Percentiles rank a stretch among this genome's conserved stretches.
Conservation (phyloP, 2,329 filamentous ascomycete species). For the Hypoxylon sp. region DNA sequence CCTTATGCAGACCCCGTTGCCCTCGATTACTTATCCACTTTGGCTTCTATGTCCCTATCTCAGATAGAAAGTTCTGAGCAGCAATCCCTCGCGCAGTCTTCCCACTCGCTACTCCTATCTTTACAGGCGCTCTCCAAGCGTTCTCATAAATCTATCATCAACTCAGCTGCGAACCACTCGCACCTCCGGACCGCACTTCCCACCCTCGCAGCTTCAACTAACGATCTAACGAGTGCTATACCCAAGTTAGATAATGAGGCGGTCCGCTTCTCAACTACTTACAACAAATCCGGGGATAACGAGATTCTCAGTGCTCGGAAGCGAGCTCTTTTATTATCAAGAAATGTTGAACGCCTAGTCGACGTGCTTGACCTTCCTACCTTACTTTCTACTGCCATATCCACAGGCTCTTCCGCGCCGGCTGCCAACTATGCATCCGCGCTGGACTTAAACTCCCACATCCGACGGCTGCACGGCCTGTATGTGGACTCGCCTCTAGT, state of each 20-base stretch:
- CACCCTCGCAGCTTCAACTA: slow-evolving; percentile 73
- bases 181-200: slow-evolving; percentile 81
- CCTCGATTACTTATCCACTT: slow-evolving; percentile 79
- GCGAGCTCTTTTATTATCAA: slow-evolving; percentile 83
- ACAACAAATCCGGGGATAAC: slow-evolving; percentile 80
- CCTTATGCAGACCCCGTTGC: slow-evolving; percentile 67
- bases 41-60: slow-evolving; percentile 82
- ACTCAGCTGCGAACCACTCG: slow-evolving; percentile 83
- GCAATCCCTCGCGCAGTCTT: slow-evolving; percentile 82
- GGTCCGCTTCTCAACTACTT: slow-evolving; percentile 84
- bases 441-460: slow-evolving; percentile 93
- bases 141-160: slow-evolving; percentile 87
- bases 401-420: slow-evolving; percentile 64
- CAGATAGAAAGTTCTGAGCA: slow-evolving; percentile 82
- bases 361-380: slow-evolving; percentile 93
- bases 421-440: slow-evolving; percentile 88
- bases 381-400: slow-evolving; percentile 84
- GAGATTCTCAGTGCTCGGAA: slow-evolving; percentile 80
- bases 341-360: slow-evolving; percentile 89
- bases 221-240: slow-evolving; percentile 78
- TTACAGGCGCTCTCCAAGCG: slow-evolving; percentile 91
- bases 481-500: slow-evolving; percentile 86
- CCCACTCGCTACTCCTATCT: slow-evolving; percentile 84
- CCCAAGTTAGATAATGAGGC: slow-evolving; percentile 85
- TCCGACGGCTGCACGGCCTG: slow-evolving; percentile 84